These are phyloP conservation scores for Yamagishiella unicocca DNA, from an alignment of 139 green algal genomes.

Conservation along the genomic window DNA sequence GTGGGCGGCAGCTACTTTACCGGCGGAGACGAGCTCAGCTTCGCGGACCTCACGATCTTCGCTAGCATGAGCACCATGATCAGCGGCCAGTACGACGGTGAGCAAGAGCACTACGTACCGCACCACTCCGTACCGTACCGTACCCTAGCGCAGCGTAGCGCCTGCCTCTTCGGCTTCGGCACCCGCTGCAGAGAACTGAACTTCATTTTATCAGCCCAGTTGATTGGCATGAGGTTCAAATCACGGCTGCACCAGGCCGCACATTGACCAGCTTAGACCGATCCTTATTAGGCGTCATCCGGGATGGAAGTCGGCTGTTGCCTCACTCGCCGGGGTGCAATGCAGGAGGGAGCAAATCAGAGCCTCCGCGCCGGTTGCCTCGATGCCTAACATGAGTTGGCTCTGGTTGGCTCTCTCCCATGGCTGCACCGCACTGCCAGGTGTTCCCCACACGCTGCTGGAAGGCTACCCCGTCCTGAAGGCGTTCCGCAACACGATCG, in stretches of 20 bases:
- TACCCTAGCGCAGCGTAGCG: background rate
- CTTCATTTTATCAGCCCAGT: background rate
- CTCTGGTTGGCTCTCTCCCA: background rate
- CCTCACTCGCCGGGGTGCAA: background rate
- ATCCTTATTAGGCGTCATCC: background rate
- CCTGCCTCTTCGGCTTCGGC: background rate
- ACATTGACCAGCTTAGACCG: background rate
- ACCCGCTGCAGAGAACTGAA: background rate
- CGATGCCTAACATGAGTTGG: background rate
- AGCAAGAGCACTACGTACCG: background rate
- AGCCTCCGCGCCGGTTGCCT: background rate
- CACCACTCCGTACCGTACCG: background rate
- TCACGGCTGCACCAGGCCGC: background rate
- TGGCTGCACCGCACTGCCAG: background rate
- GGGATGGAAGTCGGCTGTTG: background rate
- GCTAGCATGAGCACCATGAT: constrained; percentile 1
- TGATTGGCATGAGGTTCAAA: background rate
- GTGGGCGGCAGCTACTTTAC: background rate
- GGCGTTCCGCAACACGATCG: constrained; percentile 49
- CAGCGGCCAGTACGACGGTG: constrained; percentile 49
- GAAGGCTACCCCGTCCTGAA: constrained; percentile 32
- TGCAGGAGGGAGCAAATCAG: too few species aligned
- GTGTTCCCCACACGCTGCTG: constrained; percentile 28
- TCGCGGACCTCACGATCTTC: constrained; percentile 51
- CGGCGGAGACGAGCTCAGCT: constrained; percentile 33